Evolutionary conservation across 2,329 filamentous ascomycete species (phyloP).

Genomic region (Cercospora sp.): DNA sequence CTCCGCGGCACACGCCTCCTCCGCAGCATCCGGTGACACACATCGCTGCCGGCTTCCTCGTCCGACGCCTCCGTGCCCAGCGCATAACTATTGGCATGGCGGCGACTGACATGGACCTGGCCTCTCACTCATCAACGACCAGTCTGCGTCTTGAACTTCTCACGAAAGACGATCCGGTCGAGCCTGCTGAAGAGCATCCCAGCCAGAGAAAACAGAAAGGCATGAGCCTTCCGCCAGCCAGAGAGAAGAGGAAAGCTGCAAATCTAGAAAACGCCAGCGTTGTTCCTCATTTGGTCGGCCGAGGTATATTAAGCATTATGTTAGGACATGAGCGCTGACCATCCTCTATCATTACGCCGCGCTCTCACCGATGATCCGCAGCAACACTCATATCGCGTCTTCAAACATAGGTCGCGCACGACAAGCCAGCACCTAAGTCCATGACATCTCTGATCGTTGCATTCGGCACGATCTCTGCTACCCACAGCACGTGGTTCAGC

Average conservation of each 20-base stretch:
- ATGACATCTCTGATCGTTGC: slow-evolving; percentile 25
- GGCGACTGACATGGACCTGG: neutral
- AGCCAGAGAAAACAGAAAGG: neutral
- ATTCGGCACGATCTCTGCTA: slow-evolving; percentile 27
- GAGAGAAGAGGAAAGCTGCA: neutral
- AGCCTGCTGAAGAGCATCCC: neutral
- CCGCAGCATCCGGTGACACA: neutral
- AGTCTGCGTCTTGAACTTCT: neutral
- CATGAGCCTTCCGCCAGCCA: neutral
- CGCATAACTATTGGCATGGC: neutral
- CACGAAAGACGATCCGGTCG: neutral
- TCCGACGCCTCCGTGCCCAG: slow-evolving; percentile 2
- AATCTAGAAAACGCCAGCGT: neutral
- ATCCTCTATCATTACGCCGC: neutral
- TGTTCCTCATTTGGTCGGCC: neutral
- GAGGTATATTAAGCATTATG: neutral
- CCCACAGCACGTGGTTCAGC: slow-evolving; percentile 26
- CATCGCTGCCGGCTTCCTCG: neutral
- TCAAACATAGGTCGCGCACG: slow-evolving; percentile 26
- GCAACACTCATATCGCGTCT: neutral
- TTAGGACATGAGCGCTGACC: neutral
- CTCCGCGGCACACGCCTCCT: neutral
- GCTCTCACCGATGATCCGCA: neutral
- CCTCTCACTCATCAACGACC: neutral
- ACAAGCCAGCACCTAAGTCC: slow-evolving; percentile 18